Evolutionary conservation across 108 stramenopile genomes (phyloP), one percentile per base, ranked within the genome.

Genomic region (Cyclostephanos tholiformis): DNA sequence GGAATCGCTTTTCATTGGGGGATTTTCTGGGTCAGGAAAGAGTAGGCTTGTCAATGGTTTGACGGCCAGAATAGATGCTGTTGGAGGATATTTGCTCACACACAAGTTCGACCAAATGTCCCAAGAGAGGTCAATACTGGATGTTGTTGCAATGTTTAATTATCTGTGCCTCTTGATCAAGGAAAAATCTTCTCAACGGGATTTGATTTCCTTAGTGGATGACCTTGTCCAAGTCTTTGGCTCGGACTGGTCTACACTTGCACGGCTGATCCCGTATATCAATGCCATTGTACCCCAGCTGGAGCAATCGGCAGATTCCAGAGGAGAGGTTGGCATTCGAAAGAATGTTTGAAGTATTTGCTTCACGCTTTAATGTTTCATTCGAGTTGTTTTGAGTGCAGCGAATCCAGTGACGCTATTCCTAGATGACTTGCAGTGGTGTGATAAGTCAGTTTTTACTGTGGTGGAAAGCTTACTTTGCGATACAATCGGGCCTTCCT

Each of bases 401-500:
- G 2, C 32, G 32, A 2, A 32, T 32, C 32, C 32, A 67, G 75
- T 38, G 80, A 75, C 62, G 52, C 27, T 32, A 50, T 19, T 79
- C 56, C 51, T 79, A 11, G 79, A 82, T 23, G 80, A 82, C 70
- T 22, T 75, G 7, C 69, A 82, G 64, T 82, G 80, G 80, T 53
- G 60, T 44, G 80, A 82, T 49, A 65, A 60, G 17, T 32, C 65
- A 30, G 53, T 61, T 12, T 49, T 82, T 22, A 65, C 39, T 20
- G 44, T 82, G n/a, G 58, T 82, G 16, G 70, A 82, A n/a, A 23
- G 57, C 2, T 46, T 80, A 17, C 73, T 80, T 2, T 74, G 68
- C 56, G 72, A 80, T 19, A 16, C 14, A 22, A 38, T 36, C 9
- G 72, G 68, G 56, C 4, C 20, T 48, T 60, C 61, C 16, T 67